These are phyloP conservation scores for Metarhizium brunneum DNA, from an alignment of 2,329 filamentous ascomycete species.

Conservation along the genomic window DNA sequence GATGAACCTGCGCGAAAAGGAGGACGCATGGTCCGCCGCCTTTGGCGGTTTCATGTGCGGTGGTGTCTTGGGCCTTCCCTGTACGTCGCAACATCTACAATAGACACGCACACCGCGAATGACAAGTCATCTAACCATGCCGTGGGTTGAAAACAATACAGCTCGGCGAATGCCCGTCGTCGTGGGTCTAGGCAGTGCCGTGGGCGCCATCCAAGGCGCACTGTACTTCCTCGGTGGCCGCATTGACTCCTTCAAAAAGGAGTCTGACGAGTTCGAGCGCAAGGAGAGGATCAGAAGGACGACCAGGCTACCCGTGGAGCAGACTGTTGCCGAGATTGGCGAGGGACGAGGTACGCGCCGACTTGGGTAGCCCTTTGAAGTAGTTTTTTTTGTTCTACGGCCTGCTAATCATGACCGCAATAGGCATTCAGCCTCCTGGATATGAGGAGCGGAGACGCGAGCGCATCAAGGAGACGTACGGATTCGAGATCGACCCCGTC, in stretches of 20 bases:
- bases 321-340: constrained; percentile 73
- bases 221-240: constrained; percentile 63
- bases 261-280: constrained; percentile 62
- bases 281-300: constrained; percentile 67
- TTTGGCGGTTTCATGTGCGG: constrained; percentile 72
- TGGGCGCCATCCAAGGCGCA: constrained; percentile 49
- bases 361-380: not conserved
- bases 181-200: constrained; percentile 52
- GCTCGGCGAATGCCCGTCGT: constrained; percentile 55
- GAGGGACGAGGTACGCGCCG: constrained; percentile 71
- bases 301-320: constrained; percentile 63
- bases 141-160: constrained; percentile 6
- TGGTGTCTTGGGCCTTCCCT: constrained; percentile 58
- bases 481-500: constrained; percentile 69
- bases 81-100: constrained; percentile 37
- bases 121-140: not conserved
- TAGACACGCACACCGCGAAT: no score
- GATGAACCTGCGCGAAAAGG: constrained; percentile 77
- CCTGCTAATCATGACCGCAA: not conserved
- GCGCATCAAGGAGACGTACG: constrained; percentile 78
- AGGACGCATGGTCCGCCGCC: constrained; percentile 67
- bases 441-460: constrained; percentile 78
- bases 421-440: constrained; percentile 71
- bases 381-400: not conserved
- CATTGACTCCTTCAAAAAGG: constrained; percentile 39